Percentiles rank a stretch among this genome's conserved stretches.
phyloP scores from a whole-genome alignment of 768 basidiomycete genomes.

The Boletus rubescentipes region DNA sequence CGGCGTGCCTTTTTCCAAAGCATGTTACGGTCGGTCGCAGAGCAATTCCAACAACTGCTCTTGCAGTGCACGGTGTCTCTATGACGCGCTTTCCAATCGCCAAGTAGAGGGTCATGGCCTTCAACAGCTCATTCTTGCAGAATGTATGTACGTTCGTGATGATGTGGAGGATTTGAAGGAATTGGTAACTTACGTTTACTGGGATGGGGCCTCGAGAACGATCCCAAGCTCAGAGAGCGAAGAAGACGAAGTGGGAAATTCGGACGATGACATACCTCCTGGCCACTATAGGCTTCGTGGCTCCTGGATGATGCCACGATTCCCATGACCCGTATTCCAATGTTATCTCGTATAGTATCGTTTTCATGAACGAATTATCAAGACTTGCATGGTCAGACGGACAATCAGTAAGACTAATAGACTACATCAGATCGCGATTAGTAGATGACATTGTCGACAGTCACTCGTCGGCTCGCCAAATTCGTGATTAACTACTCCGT shows the following conservation, averaged over 20 bases:
- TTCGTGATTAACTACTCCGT: too few relatives aligned
- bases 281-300: background rate
- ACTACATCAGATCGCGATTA: too few relatives aligned
- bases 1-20: slow-evolving; percentile 7
- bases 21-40: background rate
- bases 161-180: slow-evolving; percentile 3
- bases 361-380: too few relatives aligned
- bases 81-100: slow-evolving; percentile 17
- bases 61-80: slow-evolving; percentile 12
- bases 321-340: too few relatives aligned
- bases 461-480: too few relatives aligned
- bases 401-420: too few relatives aligned
- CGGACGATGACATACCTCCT: background rate
- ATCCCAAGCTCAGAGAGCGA: background rate
- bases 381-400: too few relatives aligned
- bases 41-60: background rate
- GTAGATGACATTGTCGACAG: background rate
- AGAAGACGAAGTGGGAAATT: background rate
- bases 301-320: too few relatives aligned
- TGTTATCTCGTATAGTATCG: background rate
- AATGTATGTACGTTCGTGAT: slow-evolving; percentile 11
- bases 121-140: slow-evolving; percentile 7
- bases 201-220: slow-evolving; percentile 15
- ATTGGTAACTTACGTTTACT: slow-evolving; percentile 13
- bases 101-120: slow-evolving; percentile 9